phyloP scores from a whole-genome alignment of 139 green algal species.

The Picochlorum sp. region DNA sequence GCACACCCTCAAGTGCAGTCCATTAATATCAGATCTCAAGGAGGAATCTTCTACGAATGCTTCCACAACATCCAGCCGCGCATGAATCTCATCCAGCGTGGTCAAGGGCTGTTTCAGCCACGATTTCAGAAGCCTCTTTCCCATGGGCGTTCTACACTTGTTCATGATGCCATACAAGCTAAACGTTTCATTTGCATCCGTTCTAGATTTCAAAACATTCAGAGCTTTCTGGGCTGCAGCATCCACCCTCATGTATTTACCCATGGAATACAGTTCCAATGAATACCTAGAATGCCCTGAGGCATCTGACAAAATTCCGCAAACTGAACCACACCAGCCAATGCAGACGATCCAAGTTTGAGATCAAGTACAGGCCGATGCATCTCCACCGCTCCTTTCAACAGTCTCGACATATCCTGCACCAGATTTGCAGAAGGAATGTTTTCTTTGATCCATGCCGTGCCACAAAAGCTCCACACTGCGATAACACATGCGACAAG shows the following conservation, averaged over 20 bases:
- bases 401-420: conserved; percentile 43
- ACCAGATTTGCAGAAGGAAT: conserved; percentile 70
- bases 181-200: conserved; percentile 64
- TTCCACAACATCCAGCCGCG: conserved; percentile 77
- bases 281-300: conserved; percentile 44
- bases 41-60: conserved; percentile 57
- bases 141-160: conserved; percentile 81
- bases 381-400: conserved; percentile 48
- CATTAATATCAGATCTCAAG: conserved; percentile 61
- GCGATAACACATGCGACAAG: conserved; percentile 49
- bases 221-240: conserved; percentile 60
- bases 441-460: conserved; percentile 25
- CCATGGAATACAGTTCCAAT: conserved; percentile 39
- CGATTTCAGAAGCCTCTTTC: conserved; percentile 78
- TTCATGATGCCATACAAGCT: conserved; percentile 85
- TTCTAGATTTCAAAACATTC: conserved; percentile 71
- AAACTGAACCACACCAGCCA: conserved; percentile 64
- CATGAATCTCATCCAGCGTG: conserved; percentile 52
- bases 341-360: conserved; percentile 36
- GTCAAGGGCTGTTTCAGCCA: conserved; percentile 95
- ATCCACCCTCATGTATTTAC: conserved; percentile 21
- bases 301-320: conserved; percentile 42
- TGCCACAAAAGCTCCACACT: conserved; percentile 59
- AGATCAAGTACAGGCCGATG: conserved; percentile 64
- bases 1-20: conserved; percentile 69